Base-by-base conservation (phyloP, 257 asterid species). In the Scutellaria barbata region DNA sequence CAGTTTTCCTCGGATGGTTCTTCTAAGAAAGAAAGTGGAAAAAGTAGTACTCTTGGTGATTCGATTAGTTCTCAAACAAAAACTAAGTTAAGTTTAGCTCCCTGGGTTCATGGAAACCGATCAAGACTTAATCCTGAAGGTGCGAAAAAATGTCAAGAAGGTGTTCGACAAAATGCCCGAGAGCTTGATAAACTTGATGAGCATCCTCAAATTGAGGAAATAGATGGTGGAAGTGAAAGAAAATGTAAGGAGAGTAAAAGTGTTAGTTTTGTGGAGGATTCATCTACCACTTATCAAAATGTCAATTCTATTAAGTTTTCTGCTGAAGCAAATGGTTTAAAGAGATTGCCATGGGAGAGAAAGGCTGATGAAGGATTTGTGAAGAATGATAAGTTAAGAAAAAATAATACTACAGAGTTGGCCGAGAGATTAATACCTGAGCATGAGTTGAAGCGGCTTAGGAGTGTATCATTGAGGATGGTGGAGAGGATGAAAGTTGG, bases 401-500 rank as follows among this genome's bases (percentile, higher is more conserved):
- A 74, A 71, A 84, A 71, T 71, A 79, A 78, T 35, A 82, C 85
- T 57, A 76, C 90, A 10, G 76, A 74, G 66, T 47, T 83, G 66
- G 94, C 96, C 0, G 98, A 91, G 88, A 85, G 82, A 74, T 62
- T 78, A 56, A 76, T 91, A 57, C 98, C 98, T 0, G 96, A 89
- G 81, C 80, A 85, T 16, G 96, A 87, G 82, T 48, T 93, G 75
- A 90, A 83, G 83, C 87, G 95, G 86, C 92, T 93, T 5, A 82
- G 96, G 66, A 93, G 79, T 61, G 75, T 87, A 22, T 88, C 99
- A 3, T 47, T 86, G 87, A 86, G 92, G 65, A 88, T 85, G 97
- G 76, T 81, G 72, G 97, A 94, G 81, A 83, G 96, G 68, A 90
- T 85, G 52, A 94, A 84, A 67, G 96, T 89, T 25, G 95, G 96